Percentiles rank a stretch among this genome's conserved stretches.
These are phyloP conservation scores for Sordariomycetes sp. DNA, from an alignment of 2,329 filamentous ascomycete species.

Conservation along the genomic window DNA sequence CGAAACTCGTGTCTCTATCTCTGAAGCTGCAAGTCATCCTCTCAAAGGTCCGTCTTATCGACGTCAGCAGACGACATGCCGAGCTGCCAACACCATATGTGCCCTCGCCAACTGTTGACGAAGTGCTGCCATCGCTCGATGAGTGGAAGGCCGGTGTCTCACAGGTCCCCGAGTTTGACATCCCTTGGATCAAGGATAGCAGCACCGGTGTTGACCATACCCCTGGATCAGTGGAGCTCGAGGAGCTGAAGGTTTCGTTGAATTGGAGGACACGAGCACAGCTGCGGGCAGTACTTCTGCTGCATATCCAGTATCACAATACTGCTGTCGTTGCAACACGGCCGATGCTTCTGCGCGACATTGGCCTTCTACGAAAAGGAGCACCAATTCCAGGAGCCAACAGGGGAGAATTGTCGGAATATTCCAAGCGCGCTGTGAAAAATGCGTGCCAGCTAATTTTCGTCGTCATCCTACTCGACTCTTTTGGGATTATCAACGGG, in stretches of 20 bases:
- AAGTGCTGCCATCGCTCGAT: constrained; percentile 11
- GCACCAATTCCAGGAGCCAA: neutral
- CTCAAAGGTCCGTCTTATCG: constrained; percentile 13
- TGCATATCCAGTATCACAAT: constrained; percentile 22
- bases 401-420: constrained; percentile 3
- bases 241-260: constrained; percentile 15
- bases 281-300: constrained; percentile 16
- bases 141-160: constrained; percentile 14
- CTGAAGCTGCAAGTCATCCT: constrained; percentile 19
- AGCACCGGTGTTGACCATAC: constrained; percentile 7
- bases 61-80: constrained; percentile 5
- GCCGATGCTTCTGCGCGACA: constrained; percentile 16
- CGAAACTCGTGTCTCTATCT: constrained; percentile 18
- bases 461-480: constrained; percentile 19
- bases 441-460: constrained; percentile 21
- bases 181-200: constrained; percentile 10
- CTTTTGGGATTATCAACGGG: constrained; percentile 21
- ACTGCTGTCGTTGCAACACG: constrained; percentile 21
- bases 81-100: constrained; percentile 1
- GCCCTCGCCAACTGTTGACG: constrained; percentile 7
- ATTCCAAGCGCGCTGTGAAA: constrained; percentile 13
- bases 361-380: constrained; percentile 4
- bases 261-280: constrained; percentile 16
- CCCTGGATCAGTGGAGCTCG: constrained; percentile 8
- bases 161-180: constrained; percentile 9